phyloP scores from a whole-genome alignment of 2,329 filamentous ascomycete species.

The Stagonosporopsis tanaceti region DNA sequence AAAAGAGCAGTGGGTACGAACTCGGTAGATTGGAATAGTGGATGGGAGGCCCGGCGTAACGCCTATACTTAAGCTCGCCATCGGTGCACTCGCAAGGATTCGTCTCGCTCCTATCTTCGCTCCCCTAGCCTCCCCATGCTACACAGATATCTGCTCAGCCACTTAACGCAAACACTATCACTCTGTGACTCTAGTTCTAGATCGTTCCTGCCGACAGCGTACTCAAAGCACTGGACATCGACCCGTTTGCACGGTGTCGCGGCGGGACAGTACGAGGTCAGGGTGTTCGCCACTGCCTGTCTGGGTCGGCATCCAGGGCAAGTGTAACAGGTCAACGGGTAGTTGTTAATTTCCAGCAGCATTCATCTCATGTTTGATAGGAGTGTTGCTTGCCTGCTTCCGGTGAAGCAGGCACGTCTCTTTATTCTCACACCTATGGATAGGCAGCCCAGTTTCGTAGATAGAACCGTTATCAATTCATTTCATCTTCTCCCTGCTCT shows the following conservation, averaged over 20 bases:
- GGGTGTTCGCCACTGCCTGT: neutral
- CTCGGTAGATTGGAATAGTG: neutral
- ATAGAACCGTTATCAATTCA: too few species aligned
- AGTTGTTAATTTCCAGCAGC: too few species aligned
- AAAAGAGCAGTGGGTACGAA: neutral
- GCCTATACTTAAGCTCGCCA: neutral
- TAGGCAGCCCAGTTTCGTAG: too few species aligned
- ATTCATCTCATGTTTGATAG: too few species aligned
- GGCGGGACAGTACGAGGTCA: neutral
- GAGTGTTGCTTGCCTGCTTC: too few species aligned
- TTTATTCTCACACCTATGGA: too few species aligned
- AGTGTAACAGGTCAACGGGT: constrained; percentile 8
- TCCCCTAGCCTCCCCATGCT: neutral
- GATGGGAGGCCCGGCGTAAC: neutral
- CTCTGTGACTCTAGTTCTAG: neutral
- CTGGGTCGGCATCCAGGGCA: neutral
- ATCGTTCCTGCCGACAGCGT: neutral
- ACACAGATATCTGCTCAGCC: neutral
- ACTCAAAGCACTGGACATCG: neutral
- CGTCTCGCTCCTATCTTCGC: neutral
- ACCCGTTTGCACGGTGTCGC: neutral
- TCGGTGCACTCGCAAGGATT: neutral
- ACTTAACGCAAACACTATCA: neutral
- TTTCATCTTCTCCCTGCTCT: too few species aligned
- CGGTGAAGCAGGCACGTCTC: too few species aligned